Evolutionary conservation across 257 asterid species (phyloP), one percentile per base, ranked within the genome.

Genomic region (Ligustrum vulgare): DNA sequence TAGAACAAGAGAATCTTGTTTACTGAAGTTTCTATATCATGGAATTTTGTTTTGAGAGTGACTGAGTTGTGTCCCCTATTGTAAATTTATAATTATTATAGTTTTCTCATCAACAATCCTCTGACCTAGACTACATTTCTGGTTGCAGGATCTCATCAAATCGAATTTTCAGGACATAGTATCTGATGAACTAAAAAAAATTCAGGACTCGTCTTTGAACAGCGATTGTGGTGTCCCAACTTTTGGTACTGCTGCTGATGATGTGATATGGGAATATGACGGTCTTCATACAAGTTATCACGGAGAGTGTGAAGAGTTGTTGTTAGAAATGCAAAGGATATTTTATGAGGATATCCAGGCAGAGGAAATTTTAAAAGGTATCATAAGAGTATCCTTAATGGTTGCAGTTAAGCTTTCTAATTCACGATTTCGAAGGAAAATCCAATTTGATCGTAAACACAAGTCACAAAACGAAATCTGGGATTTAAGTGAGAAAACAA

Each of bases 221-320:
- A 85, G 71, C 41, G 64, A 81, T 69, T 63, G 75, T 47, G 77
- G 39, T 33, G 56, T 75, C 69, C 79, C 88, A 33, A 37, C 54
- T 22, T 18, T 51, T 76, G 75, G 56, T 72, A 74, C 80, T 32
- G 79, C 75, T 43, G 51, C 69, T 73, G 92, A 86, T 78, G 94
- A 93, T 85, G 82, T 85, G 84, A 82, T 95, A 83, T 95, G 98
- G 98, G 97, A 95, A 80, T 93, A 91, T 84, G 89, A 93, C 75
- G 94, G 97, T 71, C 84, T 87, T 73, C 89, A 82, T 72, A 76
- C 90, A 22, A 89, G 87, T 82, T 84, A 81, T 82, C 88, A 85
- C 80, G 97, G 95, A 12, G 96, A 88, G 80, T 89, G 93, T 49
- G 98, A 95, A 83, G 94, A 95, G 82, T 87, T 95, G 74, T 72